A percentile compares a stretch with the other conserved stretches of the same genome.
These are phyloP conservation scores for Poteriospumella lacustris DNA, from an alignment of 108 stramenopile species.

Conservation along the genomic window DNA sequence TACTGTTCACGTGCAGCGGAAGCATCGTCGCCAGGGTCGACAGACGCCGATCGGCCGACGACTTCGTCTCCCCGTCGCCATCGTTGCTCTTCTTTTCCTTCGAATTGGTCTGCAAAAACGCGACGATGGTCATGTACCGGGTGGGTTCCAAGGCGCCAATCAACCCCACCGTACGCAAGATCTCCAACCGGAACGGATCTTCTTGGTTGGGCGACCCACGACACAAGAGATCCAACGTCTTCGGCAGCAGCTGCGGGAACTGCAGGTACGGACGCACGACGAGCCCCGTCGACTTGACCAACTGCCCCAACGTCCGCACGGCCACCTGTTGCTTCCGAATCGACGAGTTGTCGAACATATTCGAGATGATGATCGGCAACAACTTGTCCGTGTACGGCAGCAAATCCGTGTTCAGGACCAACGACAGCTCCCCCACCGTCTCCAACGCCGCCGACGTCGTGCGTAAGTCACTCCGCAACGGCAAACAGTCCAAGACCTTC, in stretches of 20 bases:
- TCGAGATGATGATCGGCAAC: slow-evolving; percentile 75
- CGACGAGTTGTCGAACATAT: slow-evolving; percentile 78
- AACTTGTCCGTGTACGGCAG: slow-evolving; percentile 55
- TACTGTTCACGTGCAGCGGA: too few relatives aligned
- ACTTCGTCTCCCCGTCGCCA: background rate
- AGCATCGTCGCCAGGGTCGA: background rate
- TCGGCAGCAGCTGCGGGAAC: slow-evolving; percentile 75
- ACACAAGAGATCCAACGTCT: slow-evolving; percentile 68
- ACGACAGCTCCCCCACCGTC: slow-evolving; percentile 81
- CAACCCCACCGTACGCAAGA: slow-evolving; percentile 80
- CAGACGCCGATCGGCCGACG: too few relatives aligned
- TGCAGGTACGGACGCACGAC: slow-evolving; percentile 84
- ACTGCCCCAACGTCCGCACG: slow-evolving; percentile 76
- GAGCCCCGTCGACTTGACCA: slow-evolving; percentile 80
- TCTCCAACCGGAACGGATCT: slow-evolving; percentile 82
- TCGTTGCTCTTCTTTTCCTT: background rate
- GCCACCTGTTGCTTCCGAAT: slow-evolving; percentile 75
- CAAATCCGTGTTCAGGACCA: slow-evolving; percentile 66
- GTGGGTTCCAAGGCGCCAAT: slow-evolving; percentile 90
- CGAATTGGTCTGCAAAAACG: background rate
- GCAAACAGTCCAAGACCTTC: slow-evolving; percentile 62
- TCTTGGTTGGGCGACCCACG: slow-evolving; percentile 57
- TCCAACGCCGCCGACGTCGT: slow-evolving; percentile 67
- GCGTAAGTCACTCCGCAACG: slow-evolving; percentile 59
- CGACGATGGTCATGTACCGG: background rate